These are phyloP conservation scores for Eimeria praecox DNA, from an alignment of 169 alveolate species.

Conservation along the genomic window DNA sequence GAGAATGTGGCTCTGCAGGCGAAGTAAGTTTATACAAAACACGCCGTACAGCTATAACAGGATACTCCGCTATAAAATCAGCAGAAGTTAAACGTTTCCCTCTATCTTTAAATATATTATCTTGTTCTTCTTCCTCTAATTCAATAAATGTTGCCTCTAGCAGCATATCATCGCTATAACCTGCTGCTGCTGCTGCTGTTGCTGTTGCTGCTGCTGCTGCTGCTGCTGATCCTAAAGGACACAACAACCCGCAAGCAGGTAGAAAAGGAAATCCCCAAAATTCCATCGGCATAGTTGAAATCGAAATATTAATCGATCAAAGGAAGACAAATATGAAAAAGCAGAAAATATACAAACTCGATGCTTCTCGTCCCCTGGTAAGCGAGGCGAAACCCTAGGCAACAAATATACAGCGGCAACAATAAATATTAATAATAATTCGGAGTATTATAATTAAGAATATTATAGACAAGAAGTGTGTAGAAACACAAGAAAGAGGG, in stretches of 20 bases:
- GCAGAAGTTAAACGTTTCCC: constrained; percentile 12
- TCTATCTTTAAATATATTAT: not conserved
- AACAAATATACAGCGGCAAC: no score
- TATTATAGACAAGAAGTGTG: no score
- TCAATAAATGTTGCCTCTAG: not conserved
- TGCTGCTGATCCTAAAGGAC: not conserved
- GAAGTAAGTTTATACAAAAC: not conserved
- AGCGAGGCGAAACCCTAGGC: no score
- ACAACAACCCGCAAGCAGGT: not conserved
- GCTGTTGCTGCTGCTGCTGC: not conserved
- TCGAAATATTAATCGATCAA: no score
- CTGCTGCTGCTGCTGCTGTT: not conserved
- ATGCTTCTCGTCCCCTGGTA: no score
- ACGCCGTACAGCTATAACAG: not conserved
- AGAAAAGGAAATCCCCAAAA: not conserved
- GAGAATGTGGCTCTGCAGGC: not conserved
- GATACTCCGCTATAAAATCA: constrained; percentile 5
- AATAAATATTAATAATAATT: no score
- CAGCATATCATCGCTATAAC: not conserved
- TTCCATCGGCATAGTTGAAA: no score
- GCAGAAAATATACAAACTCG: not conserved
- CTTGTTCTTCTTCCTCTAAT: not conserved
- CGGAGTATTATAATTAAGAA: no score
- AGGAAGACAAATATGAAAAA: not conserved
- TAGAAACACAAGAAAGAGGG: no score